Evolutionary conservation across 805 yeast species (phyloP), one percentile per base, ranked within the genome.

Genomic region (Candida sanyiensis): DNA sequence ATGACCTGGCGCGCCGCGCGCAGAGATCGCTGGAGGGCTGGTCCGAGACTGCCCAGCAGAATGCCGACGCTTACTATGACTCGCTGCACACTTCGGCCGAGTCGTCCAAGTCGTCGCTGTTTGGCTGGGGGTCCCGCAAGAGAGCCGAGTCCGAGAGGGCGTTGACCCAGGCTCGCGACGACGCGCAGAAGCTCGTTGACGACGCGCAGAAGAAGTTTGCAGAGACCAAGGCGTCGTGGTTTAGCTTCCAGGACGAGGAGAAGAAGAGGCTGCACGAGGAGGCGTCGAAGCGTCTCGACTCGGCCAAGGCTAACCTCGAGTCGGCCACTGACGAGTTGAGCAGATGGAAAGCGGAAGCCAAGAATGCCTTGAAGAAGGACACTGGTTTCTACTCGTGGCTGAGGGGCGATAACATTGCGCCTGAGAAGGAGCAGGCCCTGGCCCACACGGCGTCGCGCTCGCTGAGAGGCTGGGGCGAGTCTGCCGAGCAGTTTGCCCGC

Each of bases 391-490:
- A 54, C 37, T 43, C 46, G 32, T 55, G 59, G 58, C 37, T 51
- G 31, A 50, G 58, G 40, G 57, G 54, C 12, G 52, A 49, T 18
- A 36, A 36, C 22, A 38, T 56, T 35, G 41, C 51, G 6, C 51
- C 51, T 25, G 48, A 52, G 28, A 47, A 50, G 19, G 70, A 65
- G 30, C 54, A 44, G 13, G 53, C 54, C 9, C 42, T 68, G 19
- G 68, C 69, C 3, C 49, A 56, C 28, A 47, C 47, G 5, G 58
- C 72, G 1, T 57, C 58, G 19, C 54, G 52, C 20, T 58, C 70
- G 0, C 54, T 67, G 8, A 57, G 63, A 38, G 75, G 74, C 4
- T 69, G 73, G 72, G 73, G 75, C 15, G 69, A 66, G 34, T 51
- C 57, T 33, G 75, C 74, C 5, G 54, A 63, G 10, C 62, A 57